A percentile compares a stretch with the other conserved stretches of the same genome.
phyloP scores from a whole-genome alignment of 2,329 filamentous ascomycete genomes.

The Fusarium sp. region DNA sequence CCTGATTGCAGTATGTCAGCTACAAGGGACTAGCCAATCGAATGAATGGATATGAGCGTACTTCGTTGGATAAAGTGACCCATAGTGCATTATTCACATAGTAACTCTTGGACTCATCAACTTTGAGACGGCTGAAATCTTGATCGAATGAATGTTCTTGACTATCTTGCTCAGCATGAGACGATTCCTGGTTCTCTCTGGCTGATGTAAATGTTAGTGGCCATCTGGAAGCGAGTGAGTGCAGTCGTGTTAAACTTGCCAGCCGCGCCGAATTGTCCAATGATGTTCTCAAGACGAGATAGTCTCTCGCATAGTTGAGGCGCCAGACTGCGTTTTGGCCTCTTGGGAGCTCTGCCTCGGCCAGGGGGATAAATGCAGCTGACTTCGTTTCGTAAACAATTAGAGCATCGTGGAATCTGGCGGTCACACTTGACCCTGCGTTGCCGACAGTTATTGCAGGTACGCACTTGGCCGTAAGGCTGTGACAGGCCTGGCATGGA shows the following conservation, averaged over 20 bases:
- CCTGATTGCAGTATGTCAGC: too few species aligned
- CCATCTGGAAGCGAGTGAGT: accelerated
- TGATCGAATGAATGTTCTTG: not conserved
- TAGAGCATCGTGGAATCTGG: not conserved
- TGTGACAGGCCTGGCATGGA: too few species aligned
- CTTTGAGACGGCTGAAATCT: constrained; percentile 4
- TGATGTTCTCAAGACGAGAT: not conserved
- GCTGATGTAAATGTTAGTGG: not conserved
- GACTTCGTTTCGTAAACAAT: not conserved
- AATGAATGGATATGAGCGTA: accelerated
- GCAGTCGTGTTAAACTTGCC: not conserved
- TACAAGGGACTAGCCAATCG: too few species aligned
- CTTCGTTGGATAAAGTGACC: not conserved
- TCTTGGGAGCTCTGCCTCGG: not conserved
- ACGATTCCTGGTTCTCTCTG: not conserved
- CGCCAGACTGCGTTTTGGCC: not conserved
- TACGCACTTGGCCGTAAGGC: not conserved
- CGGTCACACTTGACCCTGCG: constrained; percentile 5
- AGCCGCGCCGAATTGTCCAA: not conserved
- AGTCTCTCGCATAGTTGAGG: not conserved
- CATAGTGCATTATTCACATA: not conserved
- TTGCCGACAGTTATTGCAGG: not conserved
- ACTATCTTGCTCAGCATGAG: not conserved
- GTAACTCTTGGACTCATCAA: not conserved
- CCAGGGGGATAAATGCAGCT: not conserved